Base-by-base conservation (phyloP, 192 early-diverging fungal species). In the Rhizoclosmatium globosum region DNA sequence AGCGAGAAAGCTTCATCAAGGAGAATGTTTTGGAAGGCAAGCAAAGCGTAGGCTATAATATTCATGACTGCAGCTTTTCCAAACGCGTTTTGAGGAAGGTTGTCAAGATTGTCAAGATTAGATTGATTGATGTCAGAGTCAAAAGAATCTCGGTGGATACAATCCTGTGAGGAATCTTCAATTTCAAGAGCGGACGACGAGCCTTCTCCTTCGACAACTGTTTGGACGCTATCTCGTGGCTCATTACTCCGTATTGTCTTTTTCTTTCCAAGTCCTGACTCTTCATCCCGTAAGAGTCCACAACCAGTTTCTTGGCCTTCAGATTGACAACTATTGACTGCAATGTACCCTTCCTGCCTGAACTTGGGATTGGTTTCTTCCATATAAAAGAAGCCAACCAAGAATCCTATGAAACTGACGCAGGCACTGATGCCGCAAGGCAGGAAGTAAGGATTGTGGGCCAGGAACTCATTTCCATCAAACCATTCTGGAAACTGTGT, bases 371-470 rank as follows among this genome's bases (percentile, higher is more conserved):
- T 65, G 2, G 87, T 88, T 68, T 88, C 87, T 39, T 81, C 75
- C 23, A 85, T 71, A 48, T 53, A 81, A n/a, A 88, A 71, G 43
- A 80, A 81, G 42, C 92, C 94, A 39, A 93, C 72, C 0, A 91
- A 62, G 42, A 93, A 87, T 3, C 94, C 93, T 64, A 92, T 68
- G 2, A 92, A 44, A 41, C 91, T 89, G 4, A 93, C 82, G 19
- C 85, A 58, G 3, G 92, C 85, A 17, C 91, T 91, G 9, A 93
- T 81, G 42, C 92, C 71, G 68, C 96, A 96, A 4, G 96, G 96
- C 3, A 98, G 89, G 64, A 95, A 87, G 71, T 96, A 98, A 0
- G 95, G 95, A 68, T 91, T 93, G 1, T 76, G 44, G 41, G 78
- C 82, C 41, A 96, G 89, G 64, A 96, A 88, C 31, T 44, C 46